Percentiles rank a stretch among this genome's conserved stretches.
These are phyloP conservation scores for Irpex sp. DNA, from an alignment of 1,284 basidiomycete species.

Conservation along the genomic window DNA sequence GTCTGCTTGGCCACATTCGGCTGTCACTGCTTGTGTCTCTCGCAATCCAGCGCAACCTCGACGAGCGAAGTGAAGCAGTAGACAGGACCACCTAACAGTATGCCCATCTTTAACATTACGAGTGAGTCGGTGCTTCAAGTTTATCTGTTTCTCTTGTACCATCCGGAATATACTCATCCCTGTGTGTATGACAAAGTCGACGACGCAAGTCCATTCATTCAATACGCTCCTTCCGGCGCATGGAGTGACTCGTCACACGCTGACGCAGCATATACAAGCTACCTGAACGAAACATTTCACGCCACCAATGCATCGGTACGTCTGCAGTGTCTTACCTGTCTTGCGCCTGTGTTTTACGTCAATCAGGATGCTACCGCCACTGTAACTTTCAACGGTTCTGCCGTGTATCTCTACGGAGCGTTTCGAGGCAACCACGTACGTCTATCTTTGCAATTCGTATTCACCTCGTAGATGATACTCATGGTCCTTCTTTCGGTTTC, in stretches of 20 bases:
- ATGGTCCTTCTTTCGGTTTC: background rate
- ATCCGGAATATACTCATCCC: background rate
- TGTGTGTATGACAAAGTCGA: conserved; percentile 1
- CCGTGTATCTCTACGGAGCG: conserved; percentile 9
- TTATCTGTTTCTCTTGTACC: too few relatives aligned
- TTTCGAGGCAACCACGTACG: conserved; percentile 11
- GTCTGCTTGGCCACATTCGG: background rate
- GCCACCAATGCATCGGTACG: conserved; percentile 7
- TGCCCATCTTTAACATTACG: conserved; percentile 11
- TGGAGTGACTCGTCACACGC: conserved; percentile 8
- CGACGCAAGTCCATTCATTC: conserved; percentile 8
- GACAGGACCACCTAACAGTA: background rate
- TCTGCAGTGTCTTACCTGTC: background rate
- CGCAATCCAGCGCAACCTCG: too few relatives aligned
- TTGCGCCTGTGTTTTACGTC: background rate
- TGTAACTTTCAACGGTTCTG: conserved; percentile 11
- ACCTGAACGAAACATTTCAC: conserved; percentile 8
- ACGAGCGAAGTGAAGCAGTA: too few relatives aligned
- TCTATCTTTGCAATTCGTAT: background rate
- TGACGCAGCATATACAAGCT: background rate
- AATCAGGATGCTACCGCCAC: conserved; percentile 3
- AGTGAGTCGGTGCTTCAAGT: background rate
- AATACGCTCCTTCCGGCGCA: background rate
- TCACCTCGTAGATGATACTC: background rate
- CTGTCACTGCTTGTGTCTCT: background rate